Evolutionary conservation across 2,329 filamentous ascomycete genomes (phyloP).

Genomic region (Aspergillus proliferans): DNA sequence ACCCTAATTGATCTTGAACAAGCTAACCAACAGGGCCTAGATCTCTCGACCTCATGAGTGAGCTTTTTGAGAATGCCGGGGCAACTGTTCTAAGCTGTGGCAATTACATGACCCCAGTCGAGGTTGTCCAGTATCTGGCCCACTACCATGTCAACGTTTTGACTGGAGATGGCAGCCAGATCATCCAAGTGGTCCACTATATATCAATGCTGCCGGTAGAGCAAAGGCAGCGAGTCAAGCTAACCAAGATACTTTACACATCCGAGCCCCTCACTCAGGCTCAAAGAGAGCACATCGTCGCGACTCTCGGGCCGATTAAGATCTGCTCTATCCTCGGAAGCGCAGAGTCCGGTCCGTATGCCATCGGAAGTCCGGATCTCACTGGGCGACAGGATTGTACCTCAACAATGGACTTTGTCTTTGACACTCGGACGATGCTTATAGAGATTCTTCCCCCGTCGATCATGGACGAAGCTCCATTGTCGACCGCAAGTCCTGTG

Average conservation of each 20-base stretch:
- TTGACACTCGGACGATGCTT: conserved; percentile 31
- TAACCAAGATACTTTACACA: conserved; percentile 43
- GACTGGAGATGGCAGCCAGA: conserved; percentile 34
- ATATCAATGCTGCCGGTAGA: conserved; percentile 26
- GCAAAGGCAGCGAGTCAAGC: conserved; percentile 13
- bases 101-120: conserved; percentile 15
- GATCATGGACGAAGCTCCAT: conserved; percentile 13
- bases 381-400: conserved; percentile 10
- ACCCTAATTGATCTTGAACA: too few relatives aligned
- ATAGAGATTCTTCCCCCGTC: conserved; percentile 33
- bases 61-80: conserved; percentile 39
- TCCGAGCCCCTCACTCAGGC: conserved; percentile 34
- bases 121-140: conserved; percentile 21
- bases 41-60: conserved; percentile 36
- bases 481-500: too few relatives aligned
- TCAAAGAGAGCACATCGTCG: conserved; percentile 28
- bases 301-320: conserved; percentile 24
- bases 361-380: conserved; percentile 25
- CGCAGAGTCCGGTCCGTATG: conserved; percentile 40
- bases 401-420: conserved; percentile 30
- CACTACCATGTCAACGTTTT: conserved; percentile 35
- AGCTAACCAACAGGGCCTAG: conserved; percentile 6
- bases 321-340: conserved; percentile 40
- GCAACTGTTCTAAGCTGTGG: conserved; percentile 37
- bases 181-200: conserved; percentile 32